Evolutionary conservation across 2,329 filamentous ascomycete species (phyloP).

Genomic region (Phyllosticta citrichinensis): DNA sequence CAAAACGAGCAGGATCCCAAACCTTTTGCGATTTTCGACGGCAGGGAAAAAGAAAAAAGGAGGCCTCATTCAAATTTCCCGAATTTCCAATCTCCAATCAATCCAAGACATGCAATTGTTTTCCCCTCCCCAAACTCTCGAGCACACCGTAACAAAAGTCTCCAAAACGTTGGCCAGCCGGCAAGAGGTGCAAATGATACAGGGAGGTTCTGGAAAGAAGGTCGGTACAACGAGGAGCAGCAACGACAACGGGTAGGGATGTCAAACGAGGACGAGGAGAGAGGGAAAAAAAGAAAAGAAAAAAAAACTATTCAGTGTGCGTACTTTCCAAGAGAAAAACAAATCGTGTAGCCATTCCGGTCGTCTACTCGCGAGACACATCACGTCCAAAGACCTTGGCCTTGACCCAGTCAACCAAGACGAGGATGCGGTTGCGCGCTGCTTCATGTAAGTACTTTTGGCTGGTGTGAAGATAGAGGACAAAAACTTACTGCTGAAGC

Average conservation of each 20-base stretch:
- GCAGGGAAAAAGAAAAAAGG: no score
- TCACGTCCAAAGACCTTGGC: conserved; percentile 94
- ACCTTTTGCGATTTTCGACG: no score
- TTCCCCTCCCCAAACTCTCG: neutral
- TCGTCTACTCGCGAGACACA: conserved; percentile 63
- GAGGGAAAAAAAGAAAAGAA: neutral
- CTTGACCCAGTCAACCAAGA: conserved; percentile 92
- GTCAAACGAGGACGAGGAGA: neutral
- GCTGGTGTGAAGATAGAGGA: neutral
- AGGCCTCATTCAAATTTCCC: neutral
- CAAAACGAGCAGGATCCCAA: no score
- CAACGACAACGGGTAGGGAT: neutral
- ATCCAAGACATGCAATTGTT: neutral
- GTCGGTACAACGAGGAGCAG: neutral
- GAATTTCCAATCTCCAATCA: neutral
- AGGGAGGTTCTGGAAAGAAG: neutral
- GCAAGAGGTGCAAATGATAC: neutral
- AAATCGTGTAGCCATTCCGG: neutral
- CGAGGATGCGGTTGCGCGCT: conserved; percentile 91
- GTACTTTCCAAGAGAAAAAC: neutral
- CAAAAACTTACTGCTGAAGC: conserved; percentile 86
- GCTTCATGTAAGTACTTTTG: neutral
- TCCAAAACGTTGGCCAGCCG: neutral
- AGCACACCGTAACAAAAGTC: neutral
- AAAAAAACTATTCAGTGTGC: neutral